Evolutionary conservation across 345 rosid genomes (phyloP).

Genomic region (Camelina laxa): DNA sequence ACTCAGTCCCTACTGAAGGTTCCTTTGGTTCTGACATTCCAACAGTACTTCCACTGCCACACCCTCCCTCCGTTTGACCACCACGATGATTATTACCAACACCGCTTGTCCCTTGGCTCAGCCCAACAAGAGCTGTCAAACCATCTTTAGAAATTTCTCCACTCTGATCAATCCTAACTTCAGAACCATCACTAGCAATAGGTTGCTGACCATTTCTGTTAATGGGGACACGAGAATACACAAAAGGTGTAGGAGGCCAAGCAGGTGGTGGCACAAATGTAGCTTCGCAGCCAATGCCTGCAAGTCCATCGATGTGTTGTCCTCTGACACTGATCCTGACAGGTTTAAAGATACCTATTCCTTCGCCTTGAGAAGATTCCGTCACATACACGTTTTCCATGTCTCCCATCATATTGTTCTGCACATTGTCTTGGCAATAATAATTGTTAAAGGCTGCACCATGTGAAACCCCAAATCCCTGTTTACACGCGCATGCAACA

Average conservation of each 20-base stretch:
- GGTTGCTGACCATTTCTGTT: constrained; percentile 84
- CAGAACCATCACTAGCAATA: constrained; percentile 81
- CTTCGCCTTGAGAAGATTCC: constrained; percentile 75
- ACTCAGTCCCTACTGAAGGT: constrained; percentile 63
- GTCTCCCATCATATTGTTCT: constrained; percentile 56
- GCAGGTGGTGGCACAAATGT: constrained; percentile 77
- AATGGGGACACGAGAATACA: constrained; percentile 92
- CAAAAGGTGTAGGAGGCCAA: constrained; percentile 91
- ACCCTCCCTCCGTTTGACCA: constrained; percentile 62
- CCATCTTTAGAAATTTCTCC: constrained; percentile 87
- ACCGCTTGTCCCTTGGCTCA: constrained; percentile 74
- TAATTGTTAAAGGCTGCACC: constrained; percentile 62
- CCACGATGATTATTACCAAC: constrained; percentile 53
- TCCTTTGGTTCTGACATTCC: constrained; percentile 73
- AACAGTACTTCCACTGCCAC: constrained; percentile 55
- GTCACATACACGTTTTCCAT: constrained; percentile 69
- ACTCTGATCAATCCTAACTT: constrained; percentile 71
- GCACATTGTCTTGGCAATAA: constrained; percentile 79
- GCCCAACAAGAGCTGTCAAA: constrained; percentile 85
- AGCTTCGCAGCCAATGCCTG: constrained; percentile 91
- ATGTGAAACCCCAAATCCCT: constrained; percentile 68
- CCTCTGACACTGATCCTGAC: constrained; percentile 92
- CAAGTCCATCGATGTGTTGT: constrained; percentile 86
- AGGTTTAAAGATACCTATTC: constrained; percentile 77
- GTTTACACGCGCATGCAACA: constrained; percentile 81